These are phyloP conservation scores for Begonia fuchsioides DNA, from an alignment of 306 rosid genomes.

Conservation along the genomic window DNA sequence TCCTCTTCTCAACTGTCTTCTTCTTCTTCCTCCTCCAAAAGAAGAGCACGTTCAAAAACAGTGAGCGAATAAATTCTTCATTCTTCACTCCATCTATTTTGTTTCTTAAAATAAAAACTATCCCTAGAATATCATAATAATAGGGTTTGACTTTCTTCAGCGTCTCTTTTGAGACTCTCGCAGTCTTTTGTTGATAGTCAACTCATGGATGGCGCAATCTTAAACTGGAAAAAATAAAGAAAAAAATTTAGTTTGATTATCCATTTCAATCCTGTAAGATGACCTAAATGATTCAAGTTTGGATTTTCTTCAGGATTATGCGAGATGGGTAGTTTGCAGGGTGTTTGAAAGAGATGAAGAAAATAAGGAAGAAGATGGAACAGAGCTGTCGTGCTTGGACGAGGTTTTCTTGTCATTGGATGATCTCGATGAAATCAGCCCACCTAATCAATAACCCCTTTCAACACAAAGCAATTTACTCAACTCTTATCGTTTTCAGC, in stretches of 20 bases:
- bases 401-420: constrained; percentile 90
- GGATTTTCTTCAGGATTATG: constrained; percentile 31
- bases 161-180: too few species aligned
- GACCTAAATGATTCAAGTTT: not conserved
- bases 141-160: too few species aligned
- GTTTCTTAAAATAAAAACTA: too few species aligned
- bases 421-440: constrained; percentile 88
- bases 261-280: not conserved
- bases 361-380: constrained; percentile 34
- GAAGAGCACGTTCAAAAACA: constrained; percentile 37
- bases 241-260: too few species aligned
- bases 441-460: constrained; percentile 37
- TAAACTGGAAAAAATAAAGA: too few species aligned
- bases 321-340: constrained; percentile 59
- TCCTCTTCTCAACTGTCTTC: constrained; percentile 2
- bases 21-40: constrained; percentile 43
- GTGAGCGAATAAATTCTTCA: constrained; percentile 15
- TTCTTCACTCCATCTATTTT: too few species aligned
- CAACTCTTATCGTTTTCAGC: too few species aligned
- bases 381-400: constrained; percentile 84
- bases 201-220: too few species aligned
- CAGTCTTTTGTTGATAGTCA: too few species aligned
- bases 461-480: too few species aligned
- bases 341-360: constrained; percentile 45
- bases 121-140: too few species aligned